Evolutionary conservation across 2,329 filamentous ascomycete genomes (phyloP), one percentile per base, ranked within the genome.

Genomic region (Penicillium freii): DNA sequence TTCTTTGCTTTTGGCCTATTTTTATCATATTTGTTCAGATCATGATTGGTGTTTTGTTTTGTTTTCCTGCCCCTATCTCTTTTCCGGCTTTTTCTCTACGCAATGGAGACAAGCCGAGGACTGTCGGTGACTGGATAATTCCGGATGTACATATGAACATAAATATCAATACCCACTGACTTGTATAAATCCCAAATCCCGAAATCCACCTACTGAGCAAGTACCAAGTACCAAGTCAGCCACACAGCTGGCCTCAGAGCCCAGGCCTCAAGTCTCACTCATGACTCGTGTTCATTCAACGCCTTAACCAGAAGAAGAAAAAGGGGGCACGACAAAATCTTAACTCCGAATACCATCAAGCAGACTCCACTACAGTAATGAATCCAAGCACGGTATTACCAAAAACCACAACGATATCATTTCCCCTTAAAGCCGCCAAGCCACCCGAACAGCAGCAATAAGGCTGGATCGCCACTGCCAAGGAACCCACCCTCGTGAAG

Each of bases 61-160:
- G 23, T 40, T 40, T 39, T 39, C 10, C 34, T 38, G 17, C 34
- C n/a, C 13, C 19, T 33, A 11, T 43, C 9, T 51, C 10, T 54
- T 7, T n/a, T 50, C 42, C 8, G 25, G 45, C 19, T 11, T 23
- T 25, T 38, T 11, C 2, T 17, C 36, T 8, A 23, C 29, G 4
- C 34, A 33, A 38, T 29, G n/a, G 27, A 36, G 45, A 43, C 21
- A 27, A 50, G 25, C 40, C 19, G 15, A 38, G 25, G 21, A 40
- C 21, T 25, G 8, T 19, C 42, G 3, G 44, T 17, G 46, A 38
- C 46, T 27, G 34, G 39, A 38, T 56, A 44, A n/a, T 44, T 43
- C 51, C 38, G 38, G 38, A 43, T 56, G 53, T 56, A 56, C 39
- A 56, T 51, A 56, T 50, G 27, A 43, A 43, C 46, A 44, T 49